Evolutionary conservation across 176 grass and related monocot species (phyloP), one percentile per base, ranked within the genome.

Genomic region (Triticum monococcum): DNA sequence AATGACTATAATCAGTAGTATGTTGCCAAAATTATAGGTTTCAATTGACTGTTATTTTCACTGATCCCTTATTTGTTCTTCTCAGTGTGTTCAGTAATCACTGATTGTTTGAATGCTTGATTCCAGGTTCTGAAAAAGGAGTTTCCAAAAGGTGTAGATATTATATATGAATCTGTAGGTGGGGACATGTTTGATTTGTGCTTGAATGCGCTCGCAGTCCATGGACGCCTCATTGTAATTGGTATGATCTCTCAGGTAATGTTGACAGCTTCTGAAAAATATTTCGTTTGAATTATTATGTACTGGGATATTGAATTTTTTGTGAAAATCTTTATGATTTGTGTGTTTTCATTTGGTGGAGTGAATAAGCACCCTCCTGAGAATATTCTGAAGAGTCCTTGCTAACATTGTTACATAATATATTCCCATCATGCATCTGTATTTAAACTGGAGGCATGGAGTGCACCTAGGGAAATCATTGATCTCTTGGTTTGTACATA

Each of bases 151-250:
- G 97, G 97, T 77, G 64, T 89, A 84, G 97, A 99, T 86, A 85
- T 99, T 31, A 79, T 96, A 88, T 99, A 99, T 91, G 97, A 99
- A 96, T 99, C 97, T 68, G 94, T 99, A 24, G 97, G 97, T 75
- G 97, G 97, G 84, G 90, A 94, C 69, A 99, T 99, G 97, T 99
- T 99, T 83, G 79, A 94, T 80, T 37, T 87, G 46, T 99, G 89
- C 77, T 89, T 96, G 87, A 99, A 99, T 92, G 97, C 97, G 69
- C 85, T 99, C 36, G 87, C 92, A 89, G 71, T 99, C 76, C 83
- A 94, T 86, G 97, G 97, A 59, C 89, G 68, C 38, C 92, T 99
- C 54, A 81, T 99, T 90, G 87, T 99, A 78, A 99, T 99, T 43
- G 97, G 97, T 57, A 99, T 99, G 97, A 94, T 98, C 25, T 98